phyloP scores from a whole-genome alignment of 2,329 filamentous ascomycete species.

The Sporothrix inflata region DNA sequence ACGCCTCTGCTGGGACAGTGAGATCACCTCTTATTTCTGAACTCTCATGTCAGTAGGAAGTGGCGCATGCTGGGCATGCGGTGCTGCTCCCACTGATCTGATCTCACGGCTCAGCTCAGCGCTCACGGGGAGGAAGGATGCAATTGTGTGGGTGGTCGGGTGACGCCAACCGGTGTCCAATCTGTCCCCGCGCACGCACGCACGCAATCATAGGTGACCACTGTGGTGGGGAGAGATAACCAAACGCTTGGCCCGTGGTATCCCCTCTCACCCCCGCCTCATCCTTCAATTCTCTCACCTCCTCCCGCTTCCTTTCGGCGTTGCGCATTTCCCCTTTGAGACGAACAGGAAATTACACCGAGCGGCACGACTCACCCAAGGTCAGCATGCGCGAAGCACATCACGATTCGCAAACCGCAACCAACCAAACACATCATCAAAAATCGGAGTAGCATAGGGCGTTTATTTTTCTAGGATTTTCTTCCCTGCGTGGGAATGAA shows the following conservation, averaged over 20 bases:
- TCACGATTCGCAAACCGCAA: background rate
- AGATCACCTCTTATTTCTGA: background rate
- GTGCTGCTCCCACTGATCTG: background rate
- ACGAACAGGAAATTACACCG: background rate
- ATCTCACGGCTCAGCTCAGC: background rate
- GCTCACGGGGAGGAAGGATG: background rate
- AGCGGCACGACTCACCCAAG: background rate
- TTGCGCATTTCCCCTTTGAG: conserved; percentile 20
- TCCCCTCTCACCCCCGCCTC: background rate
- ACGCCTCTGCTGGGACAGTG: conserved; percentile 61
- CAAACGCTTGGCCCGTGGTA: background rate
- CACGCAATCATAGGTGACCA: background rate
- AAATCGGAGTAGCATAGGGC: conserved; percentile 7
- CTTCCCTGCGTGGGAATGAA: conserved; percentile 19
- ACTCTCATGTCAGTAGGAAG: background rate
- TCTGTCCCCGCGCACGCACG: conserved; percentile 15
- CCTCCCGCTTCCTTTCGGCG: background rate
- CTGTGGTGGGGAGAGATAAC: conserved; percentile 8
- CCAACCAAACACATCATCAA: conserved; percentile 2
- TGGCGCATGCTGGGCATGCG: conserved; percentile 5
- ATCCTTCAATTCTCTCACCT: background rate
- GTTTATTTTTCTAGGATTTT: conserved; percentile 16
- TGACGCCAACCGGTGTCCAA: conserved; percentile 16
- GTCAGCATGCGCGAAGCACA: background rate
- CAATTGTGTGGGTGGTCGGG: conserved; percentile 1